phyloP scores from a whole-genome alignment of 345 rosid species.

The Euclidium syriacum region DNA sequence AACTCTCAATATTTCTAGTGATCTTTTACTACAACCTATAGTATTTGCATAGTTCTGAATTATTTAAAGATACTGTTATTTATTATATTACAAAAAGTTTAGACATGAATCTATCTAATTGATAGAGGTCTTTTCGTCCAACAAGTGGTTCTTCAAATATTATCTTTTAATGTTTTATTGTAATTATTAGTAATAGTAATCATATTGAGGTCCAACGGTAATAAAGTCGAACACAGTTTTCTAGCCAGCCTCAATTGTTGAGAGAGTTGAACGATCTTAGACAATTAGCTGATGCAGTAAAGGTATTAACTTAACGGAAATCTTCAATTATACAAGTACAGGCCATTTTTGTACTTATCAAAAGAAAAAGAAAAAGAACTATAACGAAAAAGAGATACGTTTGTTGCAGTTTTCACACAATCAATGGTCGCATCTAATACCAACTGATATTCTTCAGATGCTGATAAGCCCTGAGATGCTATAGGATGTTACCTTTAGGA shows the following conservation, averaged over 20 bases:
- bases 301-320: background rate
- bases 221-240: background rate
- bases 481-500: too few species aligned
- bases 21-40: conserved; percentile 7
- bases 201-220: background rate
- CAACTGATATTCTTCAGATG: background rate
- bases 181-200: background rate
- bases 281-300: background rate
- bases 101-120: conserved; percentile 14
- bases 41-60: background rate
- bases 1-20: conserved; percentile 4
- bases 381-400: background rate
- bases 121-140: conserved; percentile 15
- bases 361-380: background rate
- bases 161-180: background rate
- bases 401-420: background rate
- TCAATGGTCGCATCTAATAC: background rate
- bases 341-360: too few species aligned
- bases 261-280: background rate
- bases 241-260: background rate
- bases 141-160: too few species aligned
- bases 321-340: too few species aligned
- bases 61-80: background rate
- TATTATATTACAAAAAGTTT: conserved; percentile 4
- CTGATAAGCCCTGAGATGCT: too few species aligned